phyloP scores from a whole-genome alignment of 2,329 filamentous ascomycete genomes.

The Fusarium sp. region DNA sequence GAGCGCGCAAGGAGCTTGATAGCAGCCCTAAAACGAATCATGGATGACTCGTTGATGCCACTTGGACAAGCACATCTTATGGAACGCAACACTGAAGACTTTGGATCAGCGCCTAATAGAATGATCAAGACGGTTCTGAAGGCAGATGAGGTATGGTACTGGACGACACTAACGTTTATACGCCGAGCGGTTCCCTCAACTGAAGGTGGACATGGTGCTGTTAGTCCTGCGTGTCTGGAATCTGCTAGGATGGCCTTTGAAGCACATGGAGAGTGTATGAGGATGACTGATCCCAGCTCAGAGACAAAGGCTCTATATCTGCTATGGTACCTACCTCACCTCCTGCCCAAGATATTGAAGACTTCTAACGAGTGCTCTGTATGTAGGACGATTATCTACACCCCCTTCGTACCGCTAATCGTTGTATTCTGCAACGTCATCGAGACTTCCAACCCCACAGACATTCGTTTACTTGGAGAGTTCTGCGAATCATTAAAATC shows the following conservation, averaged over 20 bases:
- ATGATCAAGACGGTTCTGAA: neutral
- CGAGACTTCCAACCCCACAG: neutral
- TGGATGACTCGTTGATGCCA: neutral
- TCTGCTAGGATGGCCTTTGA: neutral
- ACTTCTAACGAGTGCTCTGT: neutral
- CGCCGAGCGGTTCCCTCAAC: fast-evolving
- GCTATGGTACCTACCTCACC: neutral
- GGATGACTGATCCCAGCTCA: neutral
- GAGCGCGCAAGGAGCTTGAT: neutral
- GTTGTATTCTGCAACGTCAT: neutral
- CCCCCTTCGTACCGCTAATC: neutral
- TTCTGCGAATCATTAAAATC: neutral
- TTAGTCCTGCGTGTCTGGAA: neutral
- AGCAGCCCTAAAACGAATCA: neutral
- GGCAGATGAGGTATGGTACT: neutral
- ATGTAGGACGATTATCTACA: neutral
- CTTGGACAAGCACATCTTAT: neutral
- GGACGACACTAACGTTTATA: neutral
- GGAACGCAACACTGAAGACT: neutral
- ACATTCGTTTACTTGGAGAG: neutral
- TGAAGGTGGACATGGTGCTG: neutral
- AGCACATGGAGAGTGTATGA: neutral
- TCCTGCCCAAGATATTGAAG: too few species aligned
- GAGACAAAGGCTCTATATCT: neutral
- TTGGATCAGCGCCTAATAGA: neutral